phyloP scores from a whole-genome alignment of 2,329 filamentous ascomycete species.

The Sporothrix euskadiensis region DNA sequence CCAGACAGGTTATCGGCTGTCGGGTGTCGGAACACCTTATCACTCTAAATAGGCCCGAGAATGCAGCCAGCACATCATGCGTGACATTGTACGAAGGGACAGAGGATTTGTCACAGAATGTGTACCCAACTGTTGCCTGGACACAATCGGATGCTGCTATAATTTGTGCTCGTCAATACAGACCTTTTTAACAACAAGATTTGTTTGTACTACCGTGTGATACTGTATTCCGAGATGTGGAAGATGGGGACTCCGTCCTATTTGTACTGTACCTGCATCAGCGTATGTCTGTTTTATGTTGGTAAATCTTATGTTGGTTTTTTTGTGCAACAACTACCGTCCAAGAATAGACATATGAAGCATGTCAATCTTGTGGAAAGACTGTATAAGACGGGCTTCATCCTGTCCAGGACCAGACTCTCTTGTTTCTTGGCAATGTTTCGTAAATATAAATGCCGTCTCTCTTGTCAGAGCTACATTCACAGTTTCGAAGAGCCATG shows the following conservation, averaged over 20 bases:
- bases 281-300: background rate
- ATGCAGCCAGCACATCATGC: background rate
- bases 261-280: background rate
- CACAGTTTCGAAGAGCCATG: background rate
- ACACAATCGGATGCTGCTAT: background rate
- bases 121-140: too few species aligned
- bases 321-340: background rate
- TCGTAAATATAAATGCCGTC: background rate
- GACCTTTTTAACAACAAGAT: background rate
- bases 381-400: background rate
- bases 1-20: background rate
- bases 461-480: background rate
- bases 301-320: background rate
- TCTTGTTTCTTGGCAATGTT: background rate
- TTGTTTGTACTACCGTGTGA: too few species aligned
- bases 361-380: background rate
- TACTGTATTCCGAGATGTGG: background rate
- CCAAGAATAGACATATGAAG: conserved; percentile 10
- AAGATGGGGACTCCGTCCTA: background rate
- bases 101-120: too few species aligned
- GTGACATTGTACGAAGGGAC: background rate
- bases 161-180: background rate
- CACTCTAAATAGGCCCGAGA: conserved; percentile 15
- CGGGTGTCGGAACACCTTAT: background rate
- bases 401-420: background rate